Percentiles rank a stretch among this genome's conserved stretches.
These are phyloP conservation scores for Citrus glauca DNA, from an alignment of 345 rosid species.

Conservation along the genomic window DNA sequence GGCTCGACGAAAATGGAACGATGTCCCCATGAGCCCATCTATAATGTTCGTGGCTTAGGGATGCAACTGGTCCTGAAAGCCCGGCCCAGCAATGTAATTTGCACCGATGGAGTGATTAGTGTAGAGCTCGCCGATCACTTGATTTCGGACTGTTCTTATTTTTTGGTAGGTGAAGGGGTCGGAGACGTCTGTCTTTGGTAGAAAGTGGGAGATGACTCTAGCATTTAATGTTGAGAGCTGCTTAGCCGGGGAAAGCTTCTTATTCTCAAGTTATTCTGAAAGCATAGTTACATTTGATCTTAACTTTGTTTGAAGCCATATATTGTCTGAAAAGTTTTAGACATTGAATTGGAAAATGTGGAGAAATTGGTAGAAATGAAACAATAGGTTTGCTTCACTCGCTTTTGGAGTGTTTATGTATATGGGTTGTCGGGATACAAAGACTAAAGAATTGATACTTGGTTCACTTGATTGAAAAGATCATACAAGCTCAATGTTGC, in stretches of 20 bases:
- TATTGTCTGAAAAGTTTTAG: neutral
- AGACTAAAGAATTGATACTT: neutral
- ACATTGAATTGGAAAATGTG: neutral
- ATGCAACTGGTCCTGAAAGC: neutral
- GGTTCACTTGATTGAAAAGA: neutral
- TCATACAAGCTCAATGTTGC: neutral
- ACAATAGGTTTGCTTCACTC: neutral
- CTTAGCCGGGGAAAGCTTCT: slow-evolving; percentile 4
- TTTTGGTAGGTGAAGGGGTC: neutral
- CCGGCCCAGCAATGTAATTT: slow-evolving; percentile 13
- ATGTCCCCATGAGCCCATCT: too few species aligned
- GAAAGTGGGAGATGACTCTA: neutral
- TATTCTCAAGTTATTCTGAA: neutral
- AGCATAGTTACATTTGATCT: neutral
- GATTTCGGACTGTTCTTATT: neutral
- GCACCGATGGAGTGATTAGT: slow-evolving; percentile 5
- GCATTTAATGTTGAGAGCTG: slow-evolving; percentile 18
- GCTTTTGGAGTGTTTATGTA: neutral
- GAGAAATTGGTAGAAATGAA: neutral
- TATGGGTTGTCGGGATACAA: neutral
- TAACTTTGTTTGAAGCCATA: neutral
- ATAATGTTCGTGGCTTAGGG: too few species aligned
- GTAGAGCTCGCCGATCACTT: neutral
- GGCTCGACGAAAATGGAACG: too few species aligned
- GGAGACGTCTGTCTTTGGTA: slow-evolving; percentile 3